Conservation (phyloP, 2,329 filamentous ascomycete species). For the Thelonectria discophora region DNA sequence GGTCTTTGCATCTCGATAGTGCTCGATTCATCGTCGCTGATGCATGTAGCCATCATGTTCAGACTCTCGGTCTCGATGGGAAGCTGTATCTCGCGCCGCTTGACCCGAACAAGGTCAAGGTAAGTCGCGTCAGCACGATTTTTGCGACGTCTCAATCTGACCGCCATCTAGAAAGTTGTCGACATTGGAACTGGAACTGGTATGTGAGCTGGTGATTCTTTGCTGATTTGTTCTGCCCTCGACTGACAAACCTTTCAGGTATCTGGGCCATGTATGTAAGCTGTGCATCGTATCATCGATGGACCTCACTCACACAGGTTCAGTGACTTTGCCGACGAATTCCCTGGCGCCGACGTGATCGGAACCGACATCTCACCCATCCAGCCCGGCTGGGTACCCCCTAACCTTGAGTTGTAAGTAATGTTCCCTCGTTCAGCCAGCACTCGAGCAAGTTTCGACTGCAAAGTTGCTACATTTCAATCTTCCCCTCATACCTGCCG, state of each 20-base stretch:
- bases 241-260: neutral
- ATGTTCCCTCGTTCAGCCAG: neutral
- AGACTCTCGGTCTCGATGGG: neutral
- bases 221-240: neutral
- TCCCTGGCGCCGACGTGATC: neutral
- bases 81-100: constrained; percentile 2
- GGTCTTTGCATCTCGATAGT: neutral
- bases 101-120: constrained; percentile 3
- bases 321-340: constrained; percentile 10
- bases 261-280: constrained; percentile 11
- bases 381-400: constrained; percentile 5
- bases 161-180: neutral
- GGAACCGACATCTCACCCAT: constrained; percentile 5
- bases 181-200: constrained; percentile 11
- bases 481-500: too few relatives aligned
- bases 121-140: neutral
- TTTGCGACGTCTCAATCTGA: neutral
- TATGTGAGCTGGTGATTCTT: neutral
- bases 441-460: too few relatives aligned
- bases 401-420: constrained; percentile 2
- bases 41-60: neutral
- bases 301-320: neutral
- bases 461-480: too few relatives aligned
- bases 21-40: neutral
- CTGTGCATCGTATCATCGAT: neutral